Conservation (phyloP, 2,329 filamentous ascomycete species). For the Cadophora sp. region DNA sequence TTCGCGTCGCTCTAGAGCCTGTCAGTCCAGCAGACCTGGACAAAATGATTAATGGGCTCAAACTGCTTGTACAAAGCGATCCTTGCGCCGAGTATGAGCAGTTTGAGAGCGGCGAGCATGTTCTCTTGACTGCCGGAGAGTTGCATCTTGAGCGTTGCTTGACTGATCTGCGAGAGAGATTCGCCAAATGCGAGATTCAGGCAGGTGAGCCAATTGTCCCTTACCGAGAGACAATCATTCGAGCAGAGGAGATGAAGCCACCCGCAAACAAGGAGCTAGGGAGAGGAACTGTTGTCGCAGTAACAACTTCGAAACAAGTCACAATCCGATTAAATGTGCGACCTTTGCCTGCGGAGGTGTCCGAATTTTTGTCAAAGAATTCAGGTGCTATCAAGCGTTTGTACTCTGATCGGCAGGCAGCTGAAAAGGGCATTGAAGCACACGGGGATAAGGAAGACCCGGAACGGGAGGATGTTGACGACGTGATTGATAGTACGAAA, state of each 20-base stretch:
- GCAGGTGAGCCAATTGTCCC: slow-evolving; percentile 94
- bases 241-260: slow-evolving; percentile 88
- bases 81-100: slow-evolving; percentile 97
- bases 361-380: slow-evolving; percentile 85
- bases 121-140: slow-evolving; percentile 92
- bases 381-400: slow-evolving; percentile 78
- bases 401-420: slow-evolving; percentile 71
- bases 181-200: slow-evolving; percentile 93
- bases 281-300: slow-evolving; percentile 76
- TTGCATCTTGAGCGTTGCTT: slow-evolving; percentile 92
- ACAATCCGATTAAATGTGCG: slow-evolving; percentile 77
- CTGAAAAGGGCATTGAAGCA: slow-evolving; percentile 44
- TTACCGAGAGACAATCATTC: slow-evolving; percentile 90
- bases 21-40: slow-evolving; percentile 88
- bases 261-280: slow-evolving; percentile 86
- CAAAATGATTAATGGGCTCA: slow-evolving; percentile 91
- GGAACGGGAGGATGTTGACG: slow-evolving; percentile 51
- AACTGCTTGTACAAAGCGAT: slow-evolving; percentile 89
- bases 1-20: slow-evolving; percentile 94
- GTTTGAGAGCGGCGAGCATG: slow-evolving; percentile 91
- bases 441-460: slow-evolving; percentile 35
- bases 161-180: slow-evolving; percentile 90
- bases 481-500: slow-evolving; percentile 64
- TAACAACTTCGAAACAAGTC: slow-evolving; percentile 86
- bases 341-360: slow-evolving; percentile 79